Conservation (phyloP, 164 flowering plant genomes). For the Stephania japonica region DNA sequence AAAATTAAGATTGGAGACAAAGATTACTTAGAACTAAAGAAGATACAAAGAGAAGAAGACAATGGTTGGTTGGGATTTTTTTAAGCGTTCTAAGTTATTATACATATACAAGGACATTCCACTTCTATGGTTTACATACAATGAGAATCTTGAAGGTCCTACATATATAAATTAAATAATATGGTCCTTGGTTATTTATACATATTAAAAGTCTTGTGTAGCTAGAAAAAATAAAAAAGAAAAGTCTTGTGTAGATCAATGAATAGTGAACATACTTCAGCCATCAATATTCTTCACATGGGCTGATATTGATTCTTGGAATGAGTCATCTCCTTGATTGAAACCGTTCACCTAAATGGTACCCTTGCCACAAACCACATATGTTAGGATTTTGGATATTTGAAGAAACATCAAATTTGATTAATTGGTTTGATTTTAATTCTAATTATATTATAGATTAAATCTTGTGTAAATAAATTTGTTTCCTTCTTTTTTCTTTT, state of each 20-base stretch:
- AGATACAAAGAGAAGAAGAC: not conserved
- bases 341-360: not conserved
- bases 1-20: not conserved
- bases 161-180: not conserved
- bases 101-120: not conserved
- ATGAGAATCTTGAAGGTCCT: not conserved
- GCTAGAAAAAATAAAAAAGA: no score
- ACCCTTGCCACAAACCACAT: not conserved
- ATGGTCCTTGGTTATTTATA: not conserved
- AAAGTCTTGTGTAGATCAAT: no score
- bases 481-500: no score
- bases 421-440: not conserved
- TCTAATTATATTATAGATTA: no score
- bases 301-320: not conserved
- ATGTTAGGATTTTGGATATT: not conserved
- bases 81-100: not conserved
- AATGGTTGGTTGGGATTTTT: not conserved
- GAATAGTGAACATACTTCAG: not conserved
- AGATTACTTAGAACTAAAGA: not conserved
- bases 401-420: not conserved
- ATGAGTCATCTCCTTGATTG: not conserved
- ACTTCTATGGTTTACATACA: not conserved
- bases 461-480: no score
- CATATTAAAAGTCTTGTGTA: not conserved
- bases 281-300: slow-evolving; percentile 3